Conservation (phyloP, 257 asterid species). For the Ajuga chamaepitys region DNA sequence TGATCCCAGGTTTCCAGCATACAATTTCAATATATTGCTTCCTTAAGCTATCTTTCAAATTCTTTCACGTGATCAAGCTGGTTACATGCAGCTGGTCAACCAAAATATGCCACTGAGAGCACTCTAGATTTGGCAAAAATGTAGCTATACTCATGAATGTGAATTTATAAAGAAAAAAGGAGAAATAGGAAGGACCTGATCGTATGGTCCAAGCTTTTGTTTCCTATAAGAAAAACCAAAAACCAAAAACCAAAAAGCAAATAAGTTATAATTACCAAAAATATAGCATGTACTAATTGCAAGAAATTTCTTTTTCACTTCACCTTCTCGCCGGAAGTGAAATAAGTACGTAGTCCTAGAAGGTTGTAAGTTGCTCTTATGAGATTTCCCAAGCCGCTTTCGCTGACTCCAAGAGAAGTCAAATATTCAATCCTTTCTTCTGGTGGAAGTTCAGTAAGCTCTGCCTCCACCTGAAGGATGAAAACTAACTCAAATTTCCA, state of each 20-base stretch:
- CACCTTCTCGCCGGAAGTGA: constrained; percentile 99
- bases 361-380: constrained; percentile 83
- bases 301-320: constrained; percentile 6
- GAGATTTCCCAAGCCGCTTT: constrained; percentile 92
- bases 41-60: not conserved
- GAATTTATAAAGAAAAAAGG: constrained; percentile 15
- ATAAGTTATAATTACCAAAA: not conserved
- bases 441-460: constrained; percentile 87
- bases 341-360: constrained; percentile 86
- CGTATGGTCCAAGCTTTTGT: constrained; percentile 95
- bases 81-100: not conserved
- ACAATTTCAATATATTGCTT: constrained; percentile 1
- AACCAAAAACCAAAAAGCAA: no score
- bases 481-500: constrained; percentile 6
- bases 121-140: not conserved
- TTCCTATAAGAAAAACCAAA: constrained; percentile 62
- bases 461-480: constrained; percentile 78
- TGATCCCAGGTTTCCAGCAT: not conserved
- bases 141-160: not conserved
- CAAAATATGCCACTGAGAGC: not conserved
- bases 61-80: constrained; percentile 3
- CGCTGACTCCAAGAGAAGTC: constrained; percentile 81
- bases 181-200: constrained; percentile 41
- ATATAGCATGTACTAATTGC: not conserved
- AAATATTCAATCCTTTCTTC: constrained; percentile 85